Evolutionary conservation across 371 early-diverging fungal genomes (phyloP).

Genomic region (Dichotomocladium elegans): DNA sequence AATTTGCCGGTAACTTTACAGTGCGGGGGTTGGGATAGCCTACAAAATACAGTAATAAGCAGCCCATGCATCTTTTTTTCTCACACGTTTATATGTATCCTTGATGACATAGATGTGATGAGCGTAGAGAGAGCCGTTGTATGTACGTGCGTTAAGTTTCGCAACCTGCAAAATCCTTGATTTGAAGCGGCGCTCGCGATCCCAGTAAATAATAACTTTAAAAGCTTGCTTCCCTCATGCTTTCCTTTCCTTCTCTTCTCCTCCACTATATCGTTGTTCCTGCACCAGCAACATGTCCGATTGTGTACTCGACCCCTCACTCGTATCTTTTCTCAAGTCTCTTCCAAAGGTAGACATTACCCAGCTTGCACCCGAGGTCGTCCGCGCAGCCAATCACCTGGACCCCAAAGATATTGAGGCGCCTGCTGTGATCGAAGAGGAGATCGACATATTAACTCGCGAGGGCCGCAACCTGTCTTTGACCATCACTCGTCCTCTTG

Average conservation of each 20-base stretch:
- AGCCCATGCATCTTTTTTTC: too few relatives aligned
- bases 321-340: not conserved
- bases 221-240: not conserved
- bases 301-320: constrained; percentile 2
- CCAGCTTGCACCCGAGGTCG: not conserved
- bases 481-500: constrained; percentile 12
- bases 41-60: too few relatives aligned
- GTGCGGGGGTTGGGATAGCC: too few relatives aligned
- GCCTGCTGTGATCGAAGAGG: constrained; percentile 7
- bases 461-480: not conserved
- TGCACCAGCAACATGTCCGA: not conserved
- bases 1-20: too few relatives aligned
- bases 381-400: not conserved
- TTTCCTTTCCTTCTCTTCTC: not conserved
- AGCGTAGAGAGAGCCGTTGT: too few relatives aligned
- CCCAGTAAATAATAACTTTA: too few relatives aligned
- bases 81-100: too few relatives aligned
- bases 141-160: too few relatives aligned
- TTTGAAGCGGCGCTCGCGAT: too few relatives aligned
- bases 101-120: too few relatives aligned
- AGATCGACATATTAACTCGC: not conserved
- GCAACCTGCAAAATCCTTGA: too few relatives aligned
- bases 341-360: constrained; percentile 1
- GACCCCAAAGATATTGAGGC: not conserved
- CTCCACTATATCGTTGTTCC: not conserved